These are phyloP conservation scores for Fragaria iinumae DNA, from an alignment of 306 rosid genomes.

Conservation along the genomic window DNA sequence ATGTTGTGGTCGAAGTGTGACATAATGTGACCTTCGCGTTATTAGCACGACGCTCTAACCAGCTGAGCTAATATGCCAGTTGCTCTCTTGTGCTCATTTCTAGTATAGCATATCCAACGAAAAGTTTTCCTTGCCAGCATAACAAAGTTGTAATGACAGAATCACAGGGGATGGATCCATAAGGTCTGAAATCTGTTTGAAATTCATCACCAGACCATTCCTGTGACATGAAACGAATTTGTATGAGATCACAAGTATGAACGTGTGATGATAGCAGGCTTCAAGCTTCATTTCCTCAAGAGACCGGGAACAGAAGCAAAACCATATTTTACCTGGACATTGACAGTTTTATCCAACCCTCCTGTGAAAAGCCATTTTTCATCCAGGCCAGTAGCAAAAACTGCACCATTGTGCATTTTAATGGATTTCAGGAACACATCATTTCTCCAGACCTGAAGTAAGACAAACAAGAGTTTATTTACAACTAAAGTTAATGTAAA, in stretches of 20 bases:
- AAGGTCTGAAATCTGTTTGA: conserved; percentile 50
- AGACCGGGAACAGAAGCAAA: neutral
- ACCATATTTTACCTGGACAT: conserved; percentile 63
- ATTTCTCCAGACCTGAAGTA: conserved; percentile 77
- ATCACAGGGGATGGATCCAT: conserved; percentile 57
- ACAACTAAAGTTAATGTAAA: conserved; percentile 7
- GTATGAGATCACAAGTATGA: conserved; percentile 11
- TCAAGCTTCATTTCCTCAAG: neutral
- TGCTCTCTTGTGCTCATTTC: too few species aligned
- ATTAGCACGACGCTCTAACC: conserved; percentile 9
- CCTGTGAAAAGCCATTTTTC: conserved; percentile 79
- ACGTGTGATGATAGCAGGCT: neutral
- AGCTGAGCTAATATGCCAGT: neutral
- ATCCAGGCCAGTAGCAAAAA: conserved; percentile 56
- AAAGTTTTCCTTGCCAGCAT: conserved; percentile 72
- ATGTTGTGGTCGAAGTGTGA: too few species aligned
- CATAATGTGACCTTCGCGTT: conserved; percentile 1
- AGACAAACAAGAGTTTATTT: conserved; percentile 23
- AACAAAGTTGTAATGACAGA: conserved; percentile 66
- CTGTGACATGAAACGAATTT: conserved; percentile 34
- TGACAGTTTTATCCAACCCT: conserved; percentile 76
- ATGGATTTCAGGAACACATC: conserved; percentile 56
- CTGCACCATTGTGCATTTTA: conserved; percentile 63
- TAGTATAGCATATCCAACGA: conserved; percentile 21
- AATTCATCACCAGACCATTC: conserved; percentile 71